Evolutionary conservation across 179 eudicot species (phyloP), one percentile per base, ranked within the genome.

Genomic region (Carnegiea gigantea): DNA sequence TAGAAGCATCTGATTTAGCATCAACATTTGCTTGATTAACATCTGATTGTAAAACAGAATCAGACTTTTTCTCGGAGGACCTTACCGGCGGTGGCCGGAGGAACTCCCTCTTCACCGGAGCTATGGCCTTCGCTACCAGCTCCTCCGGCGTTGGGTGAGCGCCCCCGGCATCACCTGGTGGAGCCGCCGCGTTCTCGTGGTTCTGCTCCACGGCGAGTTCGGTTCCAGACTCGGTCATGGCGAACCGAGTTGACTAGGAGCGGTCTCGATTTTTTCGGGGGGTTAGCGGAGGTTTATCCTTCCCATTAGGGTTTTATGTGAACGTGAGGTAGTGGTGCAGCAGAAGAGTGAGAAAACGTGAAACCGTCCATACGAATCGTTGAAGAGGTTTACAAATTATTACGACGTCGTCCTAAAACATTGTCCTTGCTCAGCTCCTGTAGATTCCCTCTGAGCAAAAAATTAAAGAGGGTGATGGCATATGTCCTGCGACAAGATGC

Each of bases 31-130:
- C 21, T 9, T 18, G 23, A 60, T 77, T 11, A 14, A 23, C 59
- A 73, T 79, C 82, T 1, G 68, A 62, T 62, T 62, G 20, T 9
- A 78, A 46, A 68, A 23, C 89, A 12, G 30, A 79, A 36, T 51
- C 87, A 60, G 73, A 1, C 9, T 40, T 60, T 64, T 57, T 82
- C 13, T 59, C 87, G 18, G 78, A 76, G 49, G 79, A 7, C 65
- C 85, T 77, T 15, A 89, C 83, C 54, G 93, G 95, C 51, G 93
- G 91, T 33, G 96, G 91, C 26, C 91, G 86, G 67, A 92, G 91
- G 65, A 83, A 96, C n/a, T 92, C 97, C 73, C 82, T 86, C 83
- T 92, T 96, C 77, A 96, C 95, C 51, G 98, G 99, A 85, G 95
- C 98, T 68, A 94, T 92, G 65, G 90, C 81, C 87, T 90, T 92